phyloP scores from a whole-genome alignment of 2,329 filamentous ascomycete genomes.

The Pseudogymnoascus sp. region DNA sequence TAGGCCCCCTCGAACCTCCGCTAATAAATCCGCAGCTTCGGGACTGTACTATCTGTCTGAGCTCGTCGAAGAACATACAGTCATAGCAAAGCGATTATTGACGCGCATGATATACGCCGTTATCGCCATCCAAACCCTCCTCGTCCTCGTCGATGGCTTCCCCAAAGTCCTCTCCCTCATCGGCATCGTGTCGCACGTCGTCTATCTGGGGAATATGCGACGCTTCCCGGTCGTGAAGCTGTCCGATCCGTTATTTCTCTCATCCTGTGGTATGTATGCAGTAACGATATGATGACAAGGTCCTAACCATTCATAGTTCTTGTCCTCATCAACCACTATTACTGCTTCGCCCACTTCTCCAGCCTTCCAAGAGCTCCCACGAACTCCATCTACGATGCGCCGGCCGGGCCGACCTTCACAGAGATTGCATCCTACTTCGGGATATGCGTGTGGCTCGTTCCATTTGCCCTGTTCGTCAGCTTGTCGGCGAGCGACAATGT shows the following conservation, averaged over 20 bases:
- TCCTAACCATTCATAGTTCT: constrained; percentile 43
- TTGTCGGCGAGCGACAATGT: constrained; percentile 92
- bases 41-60: constrained; percentile 97
- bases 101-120: constrained; percentile 77
- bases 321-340: constrained; percentile 82
- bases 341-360: constrained; percentile 94
- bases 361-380: constrained; percentile 48
- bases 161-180: constrained; percentile 66
- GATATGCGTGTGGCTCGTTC: constrained; percentile 91
- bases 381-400: constrained; percentile 52
- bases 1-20: background rate
- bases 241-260: constrained; percentile 75
- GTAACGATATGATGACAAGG: constrained; percentile 15
- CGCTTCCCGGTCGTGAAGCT: constrained; percentile 71
- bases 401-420: constrained; percentile 64
- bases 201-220: constrained; percentile 82
- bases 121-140: constrained; percentile 62
- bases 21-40: constrained; percentile 52
- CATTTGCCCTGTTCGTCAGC: constrained; percentile 90
- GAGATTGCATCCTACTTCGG: constrained; percentile 96
- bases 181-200: constrained; percentile 69
- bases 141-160: constrained; percentile 78
- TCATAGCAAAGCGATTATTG: constrained; percentile 80
- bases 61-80: constrained; percentile 95
- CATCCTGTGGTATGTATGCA: constrained; percentile 61